Evolutionary conservation across 1,284 basidiomycete species (phyloP).

Genomic region (Moniliella sp.): DNA sequence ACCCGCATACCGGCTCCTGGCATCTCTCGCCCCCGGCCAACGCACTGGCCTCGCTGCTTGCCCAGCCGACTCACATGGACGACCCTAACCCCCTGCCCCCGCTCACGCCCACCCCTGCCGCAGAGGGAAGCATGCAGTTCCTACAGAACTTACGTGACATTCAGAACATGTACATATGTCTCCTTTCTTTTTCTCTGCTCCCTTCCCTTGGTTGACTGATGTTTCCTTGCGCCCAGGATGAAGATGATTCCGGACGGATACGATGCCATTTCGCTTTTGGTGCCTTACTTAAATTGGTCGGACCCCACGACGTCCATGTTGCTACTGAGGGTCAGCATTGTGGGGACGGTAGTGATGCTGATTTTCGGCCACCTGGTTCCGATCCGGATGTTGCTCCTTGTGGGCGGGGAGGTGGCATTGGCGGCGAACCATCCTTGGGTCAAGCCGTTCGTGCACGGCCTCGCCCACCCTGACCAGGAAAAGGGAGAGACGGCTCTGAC

Average conservation of each 20-base stretch:
- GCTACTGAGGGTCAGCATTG: constrained; percentile 20
- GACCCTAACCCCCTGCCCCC: constrained; percentile 7
- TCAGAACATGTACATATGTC: constrained; percentile 22
- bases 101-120: constrained; percentile 21
- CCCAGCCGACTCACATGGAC: constrained; percentile 4
- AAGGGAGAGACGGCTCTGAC: not conserved
- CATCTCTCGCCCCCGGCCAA: not conserved
- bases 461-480: constrained; percentile 1
- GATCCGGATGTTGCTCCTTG: constrained; percentile 15
- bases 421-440: constrained; percentile 28
- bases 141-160: constrained; percentile 31
- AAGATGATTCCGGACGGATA: constrained; percentile 28
- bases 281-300: constrained; percentile 33
- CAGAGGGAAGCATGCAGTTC: constrained; percentile 26
- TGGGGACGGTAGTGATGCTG: constrained; percentile 19
- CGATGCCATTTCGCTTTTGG: constrained; percentile 19
- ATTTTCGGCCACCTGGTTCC: constrained; percentile 25
- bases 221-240: constrained; percentile 10
- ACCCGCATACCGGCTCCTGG: not conserved
- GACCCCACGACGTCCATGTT: constrained; percentile 21
- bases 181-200: not conserved
- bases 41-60: constrained; percentile 1
- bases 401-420: constrained; percentile 27
- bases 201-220: not conserved
- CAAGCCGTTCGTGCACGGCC: constrained; percentile 16